Conservation (phyloP, 257 asterid genomes). For the Ajuga chamaepitys region DNA sequence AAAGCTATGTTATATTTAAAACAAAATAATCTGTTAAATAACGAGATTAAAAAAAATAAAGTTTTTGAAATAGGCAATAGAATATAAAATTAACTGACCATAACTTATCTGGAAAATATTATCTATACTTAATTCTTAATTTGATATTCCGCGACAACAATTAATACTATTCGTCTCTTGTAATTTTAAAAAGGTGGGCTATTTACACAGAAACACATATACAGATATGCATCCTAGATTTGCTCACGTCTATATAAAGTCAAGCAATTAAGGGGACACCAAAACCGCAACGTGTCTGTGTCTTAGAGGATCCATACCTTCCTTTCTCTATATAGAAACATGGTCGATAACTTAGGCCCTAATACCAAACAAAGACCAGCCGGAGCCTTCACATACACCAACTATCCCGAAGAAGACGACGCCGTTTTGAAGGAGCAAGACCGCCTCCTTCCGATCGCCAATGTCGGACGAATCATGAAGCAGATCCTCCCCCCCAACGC, state of each 20-base stretch:
- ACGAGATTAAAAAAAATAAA: too few species aligned
- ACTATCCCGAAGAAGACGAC: neutral
- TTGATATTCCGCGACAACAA: too few species aligned
- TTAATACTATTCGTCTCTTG: too few species aligned
- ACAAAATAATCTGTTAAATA: too few species aligned
- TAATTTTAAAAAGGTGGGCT: too few species aligned
- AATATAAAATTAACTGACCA: too few species aligned
- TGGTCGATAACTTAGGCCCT: slow-evolving; percentile 24
- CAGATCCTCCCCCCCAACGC: slow-evolving; percentile 52
- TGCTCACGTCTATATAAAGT: slow-evolving; percentile 14
- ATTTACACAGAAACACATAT: too few species aligned
- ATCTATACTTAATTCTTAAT: too few species aligned
- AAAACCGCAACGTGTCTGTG: slow-evolving; percentile 30
- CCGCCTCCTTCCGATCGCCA: slow-evolving; percentile 48
- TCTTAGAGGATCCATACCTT: slow-evolving; percentile 14
- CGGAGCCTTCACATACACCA: neutral
- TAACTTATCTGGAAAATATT: too few species aligned
- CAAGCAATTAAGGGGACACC: neutral
- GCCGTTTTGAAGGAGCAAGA: slow-evolving; percentile 33
- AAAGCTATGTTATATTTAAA: too few species aligned
- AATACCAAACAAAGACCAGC: neutral
- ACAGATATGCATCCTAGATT: neutral
- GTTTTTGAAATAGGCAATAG: too few species aligned
- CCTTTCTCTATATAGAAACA: slow-evolving; percentile 14
- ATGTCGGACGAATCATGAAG: slow-evolving; percentile 52